phyloP scores from a whole-genome alignment of 306 rosid species.

The Citrullus mucosospermus region DNA sequence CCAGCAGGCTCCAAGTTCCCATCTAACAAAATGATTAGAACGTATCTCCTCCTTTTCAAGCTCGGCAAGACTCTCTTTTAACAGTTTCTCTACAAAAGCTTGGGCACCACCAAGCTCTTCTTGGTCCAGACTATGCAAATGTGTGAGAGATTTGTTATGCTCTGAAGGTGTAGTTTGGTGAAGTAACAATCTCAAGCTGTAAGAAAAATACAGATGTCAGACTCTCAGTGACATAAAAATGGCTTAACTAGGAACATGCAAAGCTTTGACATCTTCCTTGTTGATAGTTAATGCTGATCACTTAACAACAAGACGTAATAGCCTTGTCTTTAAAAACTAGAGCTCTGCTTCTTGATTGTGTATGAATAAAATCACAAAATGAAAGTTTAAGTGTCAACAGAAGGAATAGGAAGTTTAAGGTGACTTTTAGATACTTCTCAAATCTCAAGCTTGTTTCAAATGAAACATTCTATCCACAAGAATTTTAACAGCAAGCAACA shows the following conservation, averaged over 20 bases:
- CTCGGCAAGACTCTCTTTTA: conserved; percentile 60
- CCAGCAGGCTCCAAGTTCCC: conserved; percentile 99
- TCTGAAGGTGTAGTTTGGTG: conserved; percentile 52
- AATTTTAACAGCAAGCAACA: neutral
- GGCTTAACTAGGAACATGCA: neutral
- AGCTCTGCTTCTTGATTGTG: neutral
- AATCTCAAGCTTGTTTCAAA: neutral
- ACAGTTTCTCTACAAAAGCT: conserved; percentile 49
- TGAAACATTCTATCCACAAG: neutral
- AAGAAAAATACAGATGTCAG: conserved; percentile 20
- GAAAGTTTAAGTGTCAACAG: neutral
- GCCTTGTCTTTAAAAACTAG: neutral
- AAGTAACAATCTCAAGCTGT: conserved; percentile 79
- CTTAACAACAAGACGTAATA: neutral
- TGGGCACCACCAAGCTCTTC: conserved; percentile 48
- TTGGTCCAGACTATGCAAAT: conserved; percentile 31
- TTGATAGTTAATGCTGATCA: neutral
- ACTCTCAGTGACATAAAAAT: neutral
- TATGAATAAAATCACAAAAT: neutral
- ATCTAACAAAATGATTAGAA: conserved; percentile 58
- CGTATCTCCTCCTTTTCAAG: conserved; percentile 58
- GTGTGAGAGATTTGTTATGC: conserved; percentile 31
- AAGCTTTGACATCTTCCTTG: neutral
- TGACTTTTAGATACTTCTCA: neutral
- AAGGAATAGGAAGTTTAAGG: neutral